Conservation (phyloP, 345 rosid species). For the Jatropha curcas region DNA sequence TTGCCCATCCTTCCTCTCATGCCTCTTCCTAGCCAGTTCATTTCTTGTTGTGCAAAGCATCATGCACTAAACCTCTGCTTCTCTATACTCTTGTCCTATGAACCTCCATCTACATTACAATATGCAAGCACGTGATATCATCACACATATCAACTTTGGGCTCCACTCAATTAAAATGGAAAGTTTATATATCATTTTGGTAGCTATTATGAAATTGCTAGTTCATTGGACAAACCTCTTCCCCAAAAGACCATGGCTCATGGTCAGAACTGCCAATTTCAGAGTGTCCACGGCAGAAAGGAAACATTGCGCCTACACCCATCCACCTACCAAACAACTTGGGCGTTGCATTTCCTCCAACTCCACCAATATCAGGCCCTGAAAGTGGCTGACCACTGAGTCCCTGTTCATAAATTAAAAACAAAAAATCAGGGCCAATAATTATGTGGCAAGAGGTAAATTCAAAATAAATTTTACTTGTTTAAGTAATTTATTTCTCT, state of each 20-base stretch:
- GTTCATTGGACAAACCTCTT: constrained; percentile 59
- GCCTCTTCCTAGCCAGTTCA: too few relatives aligned
- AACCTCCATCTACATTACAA: too few relatives aligned
- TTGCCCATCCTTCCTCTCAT: too few relatives aligned
- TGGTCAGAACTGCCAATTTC: constrained; percentile 68
- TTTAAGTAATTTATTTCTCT: neutral
- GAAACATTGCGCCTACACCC: constrained; percentile 93
- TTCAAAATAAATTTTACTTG: neutral
- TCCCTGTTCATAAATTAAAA: constrained; percentile 50
- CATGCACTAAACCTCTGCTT: too few relatives aligned
- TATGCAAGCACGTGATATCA: too few relatives aligned
- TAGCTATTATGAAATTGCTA: neutral
- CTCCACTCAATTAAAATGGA: neutral
- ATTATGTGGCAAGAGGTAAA: neutral
- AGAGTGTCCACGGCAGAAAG: constrained; percentile 89
- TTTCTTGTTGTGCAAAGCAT: too few relatives aligned
- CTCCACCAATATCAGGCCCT: constrained; percentile 98
- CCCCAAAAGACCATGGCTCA: constrained; percentile 97
- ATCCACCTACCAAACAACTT: constrained; percentile 91
- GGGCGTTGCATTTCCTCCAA: constrained; percentile 84
- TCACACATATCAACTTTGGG: neutral
- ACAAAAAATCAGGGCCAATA: constrained; percentile 1
- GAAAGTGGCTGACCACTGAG: constrained; percentile 94
- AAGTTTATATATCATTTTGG: neutral
- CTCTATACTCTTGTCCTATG: too few relatives aligned